phyloP scores from a whole-genome alignment of 306 rosid species.

The Spatholobus suberectus region DNA sequence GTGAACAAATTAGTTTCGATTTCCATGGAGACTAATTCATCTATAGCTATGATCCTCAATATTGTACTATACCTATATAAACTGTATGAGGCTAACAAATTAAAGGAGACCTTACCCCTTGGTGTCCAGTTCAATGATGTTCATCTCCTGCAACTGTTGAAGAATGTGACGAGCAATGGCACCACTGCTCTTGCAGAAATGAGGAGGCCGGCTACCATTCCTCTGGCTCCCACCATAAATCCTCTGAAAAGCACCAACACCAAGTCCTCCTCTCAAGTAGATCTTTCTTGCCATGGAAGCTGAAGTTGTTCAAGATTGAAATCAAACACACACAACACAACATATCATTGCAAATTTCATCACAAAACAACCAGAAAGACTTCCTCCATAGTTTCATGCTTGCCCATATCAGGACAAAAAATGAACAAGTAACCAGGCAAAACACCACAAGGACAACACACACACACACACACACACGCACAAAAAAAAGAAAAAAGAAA shows the following conservation, averaged over 20 bases:
- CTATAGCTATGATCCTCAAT: background rate
- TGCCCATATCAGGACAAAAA: too few species aligned
- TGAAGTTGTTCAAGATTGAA: conserved; percentile 7
- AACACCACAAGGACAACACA: background rate
- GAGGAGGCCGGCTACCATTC: conserved; percentile 56
- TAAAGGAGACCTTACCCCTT: conserved; percentile 40
- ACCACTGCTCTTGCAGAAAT: conserved; percentile 57
- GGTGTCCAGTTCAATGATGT: conserved; percentile 43
- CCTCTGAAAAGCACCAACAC: conserved; percentile 56
- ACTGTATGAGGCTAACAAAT: background rate
- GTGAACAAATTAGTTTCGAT: background rate
- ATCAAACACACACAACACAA: background rate
- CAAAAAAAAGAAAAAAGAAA: too few species aligned
- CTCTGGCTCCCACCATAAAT: conserved; percentile 59
- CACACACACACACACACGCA: too few species aligned
- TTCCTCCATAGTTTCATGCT: too few species aligned
- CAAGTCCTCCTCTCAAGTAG: conserved; percentile 56
- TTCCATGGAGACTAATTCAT: background rate
- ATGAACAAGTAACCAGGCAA: background rate
- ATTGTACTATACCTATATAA: background rate
- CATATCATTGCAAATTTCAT: background rate
- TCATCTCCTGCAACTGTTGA: conserved; percentile 47
- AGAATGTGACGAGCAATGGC: conserved; percentile 53
- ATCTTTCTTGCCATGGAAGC: conserved; percentile 59
- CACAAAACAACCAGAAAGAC: background rate